phyloP scores from a whole-genome alignment of 164 flowering plant genomes.

The Magnolia changhungtana region DNA sequence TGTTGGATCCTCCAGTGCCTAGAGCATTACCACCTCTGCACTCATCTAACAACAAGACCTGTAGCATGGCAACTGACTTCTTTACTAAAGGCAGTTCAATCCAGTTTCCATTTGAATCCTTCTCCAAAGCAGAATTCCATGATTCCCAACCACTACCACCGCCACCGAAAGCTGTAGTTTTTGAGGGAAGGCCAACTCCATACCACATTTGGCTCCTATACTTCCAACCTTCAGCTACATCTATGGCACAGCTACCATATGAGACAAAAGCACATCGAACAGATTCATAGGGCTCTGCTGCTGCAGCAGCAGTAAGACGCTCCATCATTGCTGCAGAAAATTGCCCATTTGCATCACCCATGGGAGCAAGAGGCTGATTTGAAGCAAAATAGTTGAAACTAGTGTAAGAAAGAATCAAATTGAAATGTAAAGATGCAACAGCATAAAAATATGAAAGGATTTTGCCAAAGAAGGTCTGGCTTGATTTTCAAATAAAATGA shows the following conservation, averaged over 20 bases:
- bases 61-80: conserved; percentile 91
- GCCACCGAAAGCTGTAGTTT: conserved; percentile 60
- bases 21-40: conserved; percentile 93
- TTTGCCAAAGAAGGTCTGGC: background rate
- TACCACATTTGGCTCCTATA: conserved; percentile 93
- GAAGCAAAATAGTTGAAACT: background rate
- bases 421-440: background rate
- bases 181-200: conserved; percentile 77
- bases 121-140: conserved; percentile 78
- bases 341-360: conserved; percentile 96
- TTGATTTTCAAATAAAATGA: too few species aligned
- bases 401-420: background rate
- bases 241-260: conserved; percentile 86
- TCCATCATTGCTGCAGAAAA: conserved; percentile 88
- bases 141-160: conserved; percentile 98
- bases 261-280: conserved; percentile 97
- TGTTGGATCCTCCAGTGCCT: conserved; percentile 91
- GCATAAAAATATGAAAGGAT: background rate
- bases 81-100: conserved; percentile 88
- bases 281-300: conserved; percentile 98
- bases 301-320: conserved; percentile 95
- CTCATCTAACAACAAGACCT: conserved; percentile 88
- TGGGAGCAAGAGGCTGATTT: conserved; percentile 83
- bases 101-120: conserved; percentile 86
- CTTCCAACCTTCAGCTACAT: conserved; percentile 92